phyloP scores from a whole-genome alignment of 2,329 filamentous ascomycete genomes.

The Colletotrichum acutatum region DNA sequence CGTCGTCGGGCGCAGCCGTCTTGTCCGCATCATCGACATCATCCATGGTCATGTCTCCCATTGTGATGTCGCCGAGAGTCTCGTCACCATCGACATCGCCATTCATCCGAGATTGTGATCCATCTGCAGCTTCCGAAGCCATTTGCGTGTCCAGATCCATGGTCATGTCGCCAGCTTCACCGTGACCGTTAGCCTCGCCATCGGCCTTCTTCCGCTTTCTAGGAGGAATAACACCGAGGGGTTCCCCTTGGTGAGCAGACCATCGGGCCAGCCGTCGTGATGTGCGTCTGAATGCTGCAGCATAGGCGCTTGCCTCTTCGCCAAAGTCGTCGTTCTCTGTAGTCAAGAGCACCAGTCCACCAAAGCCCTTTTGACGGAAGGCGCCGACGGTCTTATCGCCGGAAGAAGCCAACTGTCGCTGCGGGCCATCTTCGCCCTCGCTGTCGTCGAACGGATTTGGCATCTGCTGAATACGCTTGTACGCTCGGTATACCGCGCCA shows the following conservation, averaged over 20 bases:
- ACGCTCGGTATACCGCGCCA: constrained; percentile 74
- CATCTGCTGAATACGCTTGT: constrained; percentile 69
- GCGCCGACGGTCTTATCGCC: constrained; percentile 45
- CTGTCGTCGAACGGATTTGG: constrained; percentile 70
- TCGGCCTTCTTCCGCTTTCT: constrained; percentile 52
- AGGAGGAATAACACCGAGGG: constrained; percentile 58
- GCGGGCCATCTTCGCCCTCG: constrained; percentile 64
- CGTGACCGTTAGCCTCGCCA: constrained; percentile 26
- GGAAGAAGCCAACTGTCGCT: constrained; percentile 42
- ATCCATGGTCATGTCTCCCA: constrained; percentile 56
- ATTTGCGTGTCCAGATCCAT: constrained; percentile 45
- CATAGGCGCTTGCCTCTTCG: constrained; percentile 76
- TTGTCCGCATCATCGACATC: constrained; percentile 57
- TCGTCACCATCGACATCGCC: constrained; percentile 51
- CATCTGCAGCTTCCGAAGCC: constrained; percentile 34
- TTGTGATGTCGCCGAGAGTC: constrained; percentile 48
- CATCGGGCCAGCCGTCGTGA: constrained; percentile 76
- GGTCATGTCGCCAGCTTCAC: constrained; percentile 39
- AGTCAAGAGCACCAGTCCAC: constrained; percentile 71
- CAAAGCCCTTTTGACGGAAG: constrained; percentile 68
- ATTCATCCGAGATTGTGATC: constrained; percentile 39
- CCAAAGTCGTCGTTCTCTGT: constrained; percentile 79
- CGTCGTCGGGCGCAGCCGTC: constrained; percentile 41
- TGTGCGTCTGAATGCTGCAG: constrained; percentile 72
- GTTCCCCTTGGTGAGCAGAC: constrained; percentile 62